Conservation (phyloP, 2,329 filamentous ascomycete species). For the Trichoderma lentiforme region DNA sequence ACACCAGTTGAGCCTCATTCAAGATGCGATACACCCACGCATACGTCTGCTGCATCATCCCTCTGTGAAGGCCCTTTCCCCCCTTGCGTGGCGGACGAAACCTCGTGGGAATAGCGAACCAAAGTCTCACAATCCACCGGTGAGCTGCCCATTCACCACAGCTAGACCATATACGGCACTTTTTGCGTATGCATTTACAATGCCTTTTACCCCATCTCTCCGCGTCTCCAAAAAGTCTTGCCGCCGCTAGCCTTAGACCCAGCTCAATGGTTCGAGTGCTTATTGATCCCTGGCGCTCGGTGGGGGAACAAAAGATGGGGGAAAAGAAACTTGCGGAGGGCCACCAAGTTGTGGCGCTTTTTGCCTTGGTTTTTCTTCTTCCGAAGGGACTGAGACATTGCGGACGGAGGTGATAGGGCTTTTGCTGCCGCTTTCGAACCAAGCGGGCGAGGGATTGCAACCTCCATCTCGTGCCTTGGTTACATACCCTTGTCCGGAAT, state of each 20-base stretch:
- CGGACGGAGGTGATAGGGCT: not conserved
- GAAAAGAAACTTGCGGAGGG: not conserved
- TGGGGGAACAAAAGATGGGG: slow-evolving; percentile 14
- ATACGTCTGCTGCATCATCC: not conserved
- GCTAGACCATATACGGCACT: not conserved
- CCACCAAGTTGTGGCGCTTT: not conserved
- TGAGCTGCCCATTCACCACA: not conserved
- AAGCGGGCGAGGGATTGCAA: not conserved
- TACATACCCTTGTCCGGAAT: not conserved
- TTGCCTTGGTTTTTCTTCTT: not conserved
- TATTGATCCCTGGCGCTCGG: slow-evolving; percentile 11
- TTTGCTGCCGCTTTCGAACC: not conserved
- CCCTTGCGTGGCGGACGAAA: not conserved
- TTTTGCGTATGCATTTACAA: not conserved
- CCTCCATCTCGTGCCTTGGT: not conserved
- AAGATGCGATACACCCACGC: not conserved
- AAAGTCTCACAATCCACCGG: not conserved
- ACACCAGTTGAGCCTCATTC: not conserved
- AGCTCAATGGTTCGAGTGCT: slow-evolving; percentile 9
- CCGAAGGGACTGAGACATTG: not conserved
- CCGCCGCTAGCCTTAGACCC: slow-evolving; percentile 11
- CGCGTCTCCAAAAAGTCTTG: slow-evolving; percentile 7
- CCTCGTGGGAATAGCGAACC: not conserved
- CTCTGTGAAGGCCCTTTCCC: not conserved
- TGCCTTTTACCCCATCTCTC: not conserved